Evolutionary conservation across 371 early-diverging fungal genomes (phyloP), one percentile per base, ranked within the genome.

Genomic region (Lichtheimia corymbifera): DNA sequence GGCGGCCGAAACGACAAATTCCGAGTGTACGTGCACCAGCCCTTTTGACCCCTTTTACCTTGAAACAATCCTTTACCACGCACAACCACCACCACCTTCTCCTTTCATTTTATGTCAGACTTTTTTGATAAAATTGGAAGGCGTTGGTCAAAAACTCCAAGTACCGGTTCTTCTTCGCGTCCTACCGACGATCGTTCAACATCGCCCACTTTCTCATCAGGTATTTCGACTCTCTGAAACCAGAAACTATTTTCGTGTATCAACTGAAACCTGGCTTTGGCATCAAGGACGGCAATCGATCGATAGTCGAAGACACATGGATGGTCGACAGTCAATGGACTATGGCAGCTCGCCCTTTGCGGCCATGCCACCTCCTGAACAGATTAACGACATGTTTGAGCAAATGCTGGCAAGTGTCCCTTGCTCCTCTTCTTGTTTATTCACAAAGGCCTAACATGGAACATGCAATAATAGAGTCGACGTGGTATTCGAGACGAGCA

Each of bases 321-420:
- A 41, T 51, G 53, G 60, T 45, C 59, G 68, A 30, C 43, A 60
- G 25, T 67, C 68, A 25, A 51, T 67, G 13, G 68, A 67, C 45
- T 43, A 43, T 49, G 55, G 55, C 30, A 24, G 43, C 13, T 25
- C 51, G 15, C 52, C 63, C 15, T 35, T 54, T 53, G 59, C 20
- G 6, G 66, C 57, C 14, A 72, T 64, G 64, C 80, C 80, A 4
- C 56, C 71, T 22, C 67, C 70, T 42, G 73, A 76, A 13, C 57
- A 68, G 55, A 64, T 79, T 12, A 66, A 79, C 24, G 73, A 70
- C 22, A 56, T 76, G 55, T 79, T 79, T 61, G 76, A 76, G 24
- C 74, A 79, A 60, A 79, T 79, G 80, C 67, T 79, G 65, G 79
- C 68, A 67, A 62, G 51, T 62, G 25, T 53, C n/a, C 18, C 45